A percentile compares a stretch with the other conserved stretches of the same genome.
These are phyloP conservation scores for Quambalaria eucalypti DNA, from an alignment of 1,284 basidiomycete species.

Conservation along the genomic window DNA sequence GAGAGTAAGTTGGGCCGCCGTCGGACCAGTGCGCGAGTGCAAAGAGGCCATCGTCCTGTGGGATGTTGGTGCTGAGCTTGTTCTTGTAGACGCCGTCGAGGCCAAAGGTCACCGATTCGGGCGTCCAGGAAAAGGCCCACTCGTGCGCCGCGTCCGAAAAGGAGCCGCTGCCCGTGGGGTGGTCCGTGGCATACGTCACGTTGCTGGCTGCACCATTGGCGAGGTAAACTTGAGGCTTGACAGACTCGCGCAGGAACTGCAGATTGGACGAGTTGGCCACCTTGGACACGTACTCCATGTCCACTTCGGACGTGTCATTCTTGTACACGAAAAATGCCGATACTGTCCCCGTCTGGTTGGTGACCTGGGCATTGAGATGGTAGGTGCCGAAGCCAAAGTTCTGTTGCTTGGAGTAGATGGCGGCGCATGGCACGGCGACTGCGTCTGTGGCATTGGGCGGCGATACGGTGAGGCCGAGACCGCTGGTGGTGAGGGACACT, in stretches of 20 bases:
- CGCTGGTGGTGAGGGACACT: neutral
- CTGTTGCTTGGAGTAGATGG: neutral
- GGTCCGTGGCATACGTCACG: neutral
- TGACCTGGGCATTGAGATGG: constrained; percentile 1
- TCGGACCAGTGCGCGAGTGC: constrained; percentile 3
- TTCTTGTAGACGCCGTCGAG: neutral
- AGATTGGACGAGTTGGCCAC: too few relatives aligned
- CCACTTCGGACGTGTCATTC: neutral
- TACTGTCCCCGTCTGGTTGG: neutral
- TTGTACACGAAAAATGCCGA: constrained; percentile 6
- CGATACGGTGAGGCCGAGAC: neutral
- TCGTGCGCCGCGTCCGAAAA: neutral
- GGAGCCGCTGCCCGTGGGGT: neutral
- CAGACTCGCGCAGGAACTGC: neutral
- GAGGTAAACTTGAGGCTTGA: constrained; percentile 4
- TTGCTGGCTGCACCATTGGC: neutral
- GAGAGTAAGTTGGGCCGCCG: neutral
- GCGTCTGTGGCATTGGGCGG: neutral
- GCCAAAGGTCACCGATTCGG: neutral
- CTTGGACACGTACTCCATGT: constrained; percentile 2
- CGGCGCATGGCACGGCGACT: neutral
- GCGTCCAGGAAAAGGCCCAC: neutral
- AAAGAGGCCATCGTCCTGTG: neutral
- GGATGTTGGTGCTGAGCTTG: neutral
- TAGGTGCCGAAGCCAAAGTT: neutral